These are phyloP conservation scores for Metschnikowia arizonensis DNA, from an alignment of 805 yeast genomes.

Conservation along the genomic window DNA sequence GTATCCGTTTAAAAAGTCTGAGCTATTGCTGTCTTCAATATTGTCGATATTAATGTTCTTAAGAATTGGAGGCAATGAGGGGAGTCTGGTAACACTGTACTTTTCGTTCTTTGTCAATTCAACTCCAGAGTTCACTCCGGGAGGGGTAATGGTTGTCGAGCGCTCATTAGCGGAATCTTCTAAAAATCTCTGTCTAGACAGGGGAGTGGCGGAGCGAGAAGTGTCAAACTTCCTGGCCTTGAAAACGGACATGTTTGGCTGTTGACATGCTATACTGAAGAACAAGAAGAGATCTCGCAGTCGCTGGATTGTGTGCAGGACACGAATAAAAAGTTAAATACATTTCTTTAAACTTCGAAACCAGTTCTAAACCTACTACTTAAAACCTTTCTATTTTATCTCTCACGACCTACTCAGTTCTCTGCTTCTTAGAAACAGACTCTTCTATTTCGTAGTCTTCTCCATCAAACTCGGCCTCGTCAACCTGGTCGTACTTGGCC, in stretches of 20 bases:
- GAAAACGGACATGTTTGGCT: constrained; percentile 3
- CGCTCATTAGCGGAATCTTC: background rate
- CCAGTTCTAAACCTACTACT: background rate
- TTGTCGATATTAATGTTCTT: background rate
- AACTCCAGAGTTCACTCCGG: background rate
- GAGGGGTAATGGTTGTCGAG: constrained; percentile 1
- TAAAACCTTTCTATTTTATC: background rate
- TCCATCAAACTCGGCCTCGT: constrained; percentile 47
- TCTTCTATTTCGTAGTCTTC: constrained; percentile 47
- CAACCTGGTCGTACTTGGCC: constrained; percentile 71
- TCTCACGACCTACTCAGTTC: constrained; percentile 14
- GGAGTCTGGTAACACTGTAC: constrained; percentile 54
- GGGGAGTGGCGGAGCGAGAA: constrained; percentile 3
- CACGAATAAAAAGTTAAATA: background rate
- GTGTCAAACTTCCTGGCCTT: constrained; percentile 6
- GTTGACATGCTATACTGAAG: background rate
- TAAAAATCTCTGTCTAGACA: background rate
- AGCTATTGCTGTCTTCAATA: background rate
- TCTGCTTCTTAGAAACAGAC: constrained; percentile 33
- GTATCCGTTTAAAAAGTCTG: constrained; percentile 39
- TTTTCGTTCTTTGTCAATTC: constrained; percentile 58
- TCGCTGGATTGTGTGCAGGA: background rate
- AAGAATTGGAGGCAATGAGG: constrained; percentile 50
- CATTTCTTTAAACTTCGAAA: background rate
- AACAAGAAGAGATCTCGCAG: constrained; percentile 2